Evolutionary conservation across 768 basidiomycete species (phyloP).

Genomic region (Trametopsis cervina): DNA sequence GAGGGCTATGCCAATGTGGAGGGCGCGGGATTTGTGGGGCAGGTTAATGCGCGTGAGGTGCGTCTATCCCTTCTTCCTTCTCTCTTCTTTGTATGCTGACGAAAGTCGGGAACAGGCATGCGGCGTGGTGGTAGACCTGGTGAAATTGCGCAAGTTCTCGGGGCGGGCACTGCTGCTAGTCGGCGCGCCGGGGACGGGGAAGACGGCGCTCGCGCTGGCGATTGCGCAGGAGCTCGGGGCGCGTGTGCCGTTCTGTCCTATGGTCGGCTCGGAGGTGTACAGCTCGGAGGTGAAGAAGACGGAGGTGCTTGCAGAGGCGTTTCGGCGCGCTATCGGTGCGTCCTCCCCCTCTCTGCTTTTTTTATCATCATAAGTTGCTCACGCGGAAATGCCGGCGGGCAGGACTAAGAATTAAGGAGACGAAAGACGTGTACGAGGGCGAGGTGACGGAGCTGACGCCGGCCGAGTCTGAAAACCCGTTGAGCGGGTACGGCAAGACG

Average conservation of each 20-base stretch:
- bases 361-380: too few species aligned
- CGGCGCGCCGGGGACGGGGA: conserved; percentile 95
- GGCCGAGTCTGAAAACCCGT: conserved; percentile 92
- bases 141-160: conserved; percentile 89
- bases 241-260: conserved; percentile 97
- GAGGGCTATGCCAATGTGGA: conserved; percentile 75
- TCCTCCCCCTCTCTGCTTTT: conserved; percentile 18
- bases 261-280: conserved; percentile 98
- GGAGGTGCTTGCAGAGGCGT: conserved; percentile 91
- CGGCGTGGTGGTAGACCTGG: conserved; percentile 82
- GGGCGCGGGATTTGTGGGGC: conserved; percentile 86
- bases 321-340: conserved; percentile 92
- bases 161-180: conserved; percentile 89
- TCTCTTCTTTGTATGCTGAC: not conserved
- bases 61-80: too few species aligned
- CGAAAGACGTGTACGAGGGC: conserved; percentile 97
- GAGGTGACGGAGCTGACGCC: conserved; percentile 98
- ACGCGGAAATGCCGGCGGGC: not conserved
- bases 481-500: conserved; percentile 97
- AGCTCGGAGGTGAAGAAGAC: conserved; percentile 98
- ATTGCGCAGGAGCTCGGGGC: conserved; percentile 90
- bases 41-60: conserved; percentile 87
- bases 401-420: conserved; percentile 98
- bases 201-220: conserved; percentile 95
- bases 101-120: conserved; percentile 55